Evolutionary conservation across 2,329 filamentous ascomycete genomes (phyloP), one percentile per base, ranked within the genome.

Genomic region (Calonectria pseudoreteaudii): DNA sequence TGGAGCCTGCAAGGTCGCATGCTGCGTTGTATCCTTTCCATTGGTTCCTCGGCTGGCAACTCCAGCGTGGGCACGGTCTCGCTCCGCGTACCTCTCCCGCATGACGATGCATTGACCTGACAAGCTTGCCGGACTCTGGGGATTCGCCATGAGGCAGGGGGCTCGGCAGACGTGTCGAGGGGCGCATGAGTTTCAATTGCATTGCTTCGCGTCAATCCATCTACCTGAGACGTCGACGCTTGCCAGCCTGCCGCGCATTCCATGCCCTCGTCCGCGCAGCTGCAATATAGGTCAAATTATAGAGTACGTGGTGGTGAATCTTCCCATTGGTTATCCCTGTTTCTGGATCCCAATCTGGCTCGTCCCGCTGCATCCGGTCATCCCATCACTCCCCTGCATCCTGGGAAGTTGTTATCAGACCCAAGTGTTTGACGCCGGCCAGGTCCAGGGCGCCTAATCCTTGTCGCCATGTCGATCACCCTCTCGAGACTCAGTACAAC

Each of bases 221-320:
- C 58, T 72, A 72, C 66, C 66, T 72, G 72, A 72, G 72, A 74
- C 72, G 50, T 36, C 52, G 38, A 60, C 47, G 26, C 70, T 47
- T 50, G 44, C 56, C 58, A 56, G n/a, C 36, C 34, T 18, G 34
- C 26, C 34, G 56, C 56, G 23, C 23, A 62, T 26, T 41, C 56
- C 41, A 62, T 65, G 60, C 60, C 26, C 41, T 49, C 41, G 23
- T 28, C 38, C 13, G 34, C 30, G 11, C 26, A 49, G 30, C 18
- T 49, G 20, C 30, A 26, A 62, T 23, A 26, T 26, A 41, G 6
- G 26, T 13, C 23, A 9, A 28, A 41, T 60, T 41, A 62, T 41
- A 41, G 56, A 28, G 31, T 11, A 41, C 23, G 31, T 41, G 11
- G 23, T 62, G 56, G 23, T 23, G 44, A 65, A 65, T 65, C 52